These are phyloP conservation scores for Trichoderma breve DNA, from an alignment of 2,329 filamentous ascomycete genomes.

Conservation along the genomic window DNA sequence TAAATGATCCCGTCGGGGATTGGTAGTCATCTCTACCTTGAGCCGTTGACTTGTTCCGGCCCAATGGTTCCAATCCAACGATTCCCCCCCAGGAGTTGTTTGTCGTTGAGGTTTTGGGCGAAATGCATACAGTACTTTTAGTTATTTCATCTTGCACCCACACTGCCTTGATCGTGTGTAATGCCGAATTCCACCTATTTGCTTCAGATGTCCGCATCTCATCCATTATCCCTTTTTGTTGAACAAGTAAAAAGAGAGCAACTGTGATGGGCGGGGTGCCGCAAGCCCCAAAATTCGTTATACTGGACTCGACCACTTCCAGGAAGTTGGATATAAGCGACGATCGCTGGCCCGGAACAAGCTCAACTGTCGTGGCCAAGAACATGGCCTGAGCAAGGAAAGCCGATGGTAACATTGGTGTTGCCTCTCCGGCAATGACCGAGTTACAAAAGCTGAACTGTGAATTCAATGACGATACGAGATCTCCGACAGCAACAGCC, in stretches of 20 bases:
- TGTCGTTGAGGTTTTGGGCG: neutral
- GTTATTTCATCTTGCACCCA: neutral
- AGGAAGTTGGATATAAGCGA: slow-evolving; percentile 14
- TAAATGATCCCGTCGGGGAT: neutral
- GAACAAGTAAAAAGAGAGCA: slow-evolving; percentile 7
- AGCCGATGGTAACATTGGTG: neutral
- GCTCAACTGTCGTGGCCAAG: slow-evolving; percentile 2
- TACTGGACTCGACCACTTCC: slow-evolving; percentile 11
- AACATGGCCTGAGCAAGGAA: slow-evolving; percentile 13
- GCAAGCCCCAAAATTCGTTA: slow-evolving; percentile 10
- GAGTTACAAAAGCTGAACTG: slow-evolving; percentile 17
- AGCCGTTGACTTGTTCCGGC: neutral
- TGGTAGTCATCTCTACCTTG: neutral
- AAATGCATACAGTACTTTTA: neutral
- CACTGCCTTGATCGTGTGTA: neutral
- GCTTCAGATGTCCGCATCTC: slow-evolving; percentile 14
- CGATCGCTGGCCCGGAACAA: slow-evolving; percentile 8
- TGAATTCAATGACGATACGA: slow-evolving; percentile 3
- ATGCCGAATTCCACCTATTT: slow-evolving; percentile 10
- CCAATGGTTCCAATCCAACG: neutral
- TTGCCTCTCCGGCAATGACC: slow-evolving; percentile 5
- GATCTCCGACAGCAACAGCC: slow-evolving; percentile 7
- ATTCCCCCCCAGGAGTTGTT: neutral
- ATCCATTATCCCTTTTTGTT: slow-evolving; percentile 1
- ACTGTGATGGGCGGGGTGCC: slow-evolving; percentile 1